Base-by-base conservation (phyloP, 306 rosid species). In the Rosa rugosa region DNA sequence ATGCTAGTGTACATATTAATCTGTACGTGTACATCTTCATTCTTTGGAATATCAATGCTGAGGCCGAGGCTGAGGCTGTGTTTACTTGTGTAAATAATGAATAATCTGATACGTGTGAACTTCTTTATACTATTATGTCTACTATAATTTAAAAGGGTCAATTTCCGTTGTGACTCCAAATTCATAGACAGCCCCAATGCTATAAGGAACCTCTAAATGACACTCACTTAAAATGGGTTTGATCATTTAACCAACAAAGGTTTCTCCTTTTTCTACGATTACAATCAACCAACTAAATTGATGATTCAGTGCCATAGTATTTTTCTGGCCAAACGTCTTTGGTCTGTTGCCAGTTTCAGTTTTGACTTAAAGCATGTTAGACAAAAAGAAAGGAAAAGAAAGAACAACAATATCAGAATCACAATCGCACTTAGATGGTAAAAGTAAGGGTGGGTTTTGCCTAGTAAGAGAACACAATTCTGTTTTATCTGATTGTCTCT, bases 21-120 rank as follows among this genome's bases (percentile, higher is more conserved):
- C 3, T 57, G 67, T 73, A 81, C 75, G 38, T 83, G 83, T 83
- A 81, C 70, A 78, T 78, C 81, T 50, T 77, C 76, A 69, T 75
- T 72, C 57, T 65, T 77, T 71, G 41, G 42, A 62, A 81, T 83
- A 84, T 60, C 77, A 81, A 73, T n/a, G 31, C 59, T 31, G 76
- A 41, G 34, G 6, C 38, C 62, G n/a, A 62, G 60, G 13, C 49
- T 75, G n/a, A 31, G 36, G 36, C 36, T 45, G 71, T 45, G 36
- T 42, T 22, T n/a, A 63, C 78, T 42, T 25, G 46, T 75, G 60
- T 75, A 62, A 17, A 75, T 75, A 47, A 65, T 60, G 31, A 17
- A 75, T 75, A 70, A 66, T 66, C 12, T 17, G 44, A 59, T 38
- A 17, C 42, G 6, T 14, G 42, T 36, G 23, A 36, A 65, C 16